These are phyloP conservation scores for Exophiala sideris DNA, from an alignment of 2,329 filamentous ascomycete genomes.

Conservation along the genomic window DNA sequence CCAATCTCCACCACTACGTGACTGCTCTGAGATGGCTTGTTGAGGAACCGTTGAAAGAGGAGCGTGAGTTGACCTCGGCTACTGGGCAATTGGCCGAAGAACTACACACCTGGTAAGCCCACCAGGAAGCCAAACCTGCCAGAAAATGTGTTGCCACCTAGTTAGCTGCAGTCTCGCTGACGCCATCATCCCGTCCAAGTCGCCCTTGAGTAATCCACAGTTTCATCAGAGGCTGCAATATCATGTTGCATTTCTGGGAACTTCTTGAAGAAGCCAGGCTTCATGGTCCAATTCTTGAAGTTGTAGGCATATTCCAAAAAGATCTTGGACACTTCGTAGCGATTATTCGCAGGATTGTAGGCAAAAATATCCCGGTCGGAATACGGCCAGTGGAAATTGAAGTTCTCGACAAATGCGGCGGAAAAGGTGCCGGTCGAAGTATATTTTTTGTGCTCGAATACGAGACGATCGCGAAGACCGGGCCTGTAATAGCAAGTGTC, in stretches of 20 bases:
- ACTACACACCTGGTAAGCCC: too few species aligned
- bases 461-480: slow-evolving; percentile 25
- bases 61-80: too few species aligned
- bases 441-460: slow-evolving; percentile 27
- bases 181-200: slow-evolving; percentile 6
- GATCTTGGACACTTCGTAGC: slow-evolving; percentile 21
- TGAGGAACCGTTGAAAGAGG: too few species aligned
- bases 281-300: slow-evolving; percentile 29
- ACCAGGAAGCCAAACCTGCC: too few species aligned
- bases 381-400: slow-evolving; percentile 28
- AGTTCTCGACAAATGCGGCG: slow-evolving; percentile 24
- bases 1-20: too few species aligned
- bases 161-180: background rate
- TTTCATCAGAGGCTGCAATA: slow-evolving; percentile 20
- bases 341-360: slow-evolving; percentile 13
- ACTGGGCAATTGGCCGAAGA: too few species aligned
- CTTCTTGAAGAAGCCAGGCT: slow-evolving; percentile 24
- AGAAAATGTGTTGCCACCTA: too few species aligned
- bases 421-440: slow-evolving; percentile 24
- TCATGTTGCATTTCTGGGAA: slow-evolving; percentile 28
- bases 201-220: slow-evolving; percentile 12
- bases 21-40: too few species aligned
- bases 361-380: slow-evolving; percentile 23
- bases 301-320: slow-evolving; percentile 25
- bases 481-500: slow-evolving; percentile 10